phyloP scores from a whole-genome alignment of 805 yeast species.

The Metschnikowia lunata region DNA sequence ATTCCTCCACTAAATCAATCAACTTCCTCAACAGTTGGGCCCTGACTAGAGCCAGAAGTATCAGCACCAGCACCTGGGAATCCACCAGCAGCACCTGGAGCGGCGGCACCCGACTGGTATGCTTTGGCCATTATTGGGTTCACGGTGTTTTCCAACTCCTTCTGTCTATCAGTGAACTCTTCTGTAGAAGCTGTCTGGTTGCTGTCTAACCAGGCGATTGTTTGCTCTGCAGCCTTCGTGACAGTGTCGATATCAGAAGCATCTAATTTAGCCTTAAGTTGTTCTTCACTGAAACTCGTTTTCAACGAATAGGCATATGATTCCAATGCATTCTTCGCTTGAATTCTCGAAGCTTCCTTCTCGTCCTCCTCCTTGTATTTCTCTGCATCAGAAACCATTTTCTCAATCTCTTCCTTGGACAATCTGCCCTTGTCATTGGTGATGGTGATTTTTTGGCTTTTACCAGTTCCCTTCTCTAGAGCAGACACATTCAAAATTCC shows the following conservation, averaged over 20 bases:
- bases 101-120: constrained; percentile 25
- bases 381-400: constrained; percentile 97
- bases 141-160: constrained; percentile 38
- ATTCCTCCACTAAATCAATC: constrained; percentile 3
- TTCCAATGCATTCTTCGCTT: constrained; percentile 83
- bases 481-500: constrained; percentile 86
- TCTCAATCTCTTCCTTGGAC: constrained; percentile 89
- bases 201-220: constrained; percentile 33
- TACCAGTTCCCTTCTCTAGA: constrained; percentile 91
- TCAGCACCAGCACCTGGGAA: constrained; percentile 24
- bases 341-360: constrained; percentile 76
- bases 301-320: constrained; percentile 81
- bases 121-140: constrained; percentile 37
- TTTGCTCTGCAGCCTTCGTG: constrained; percentile 11
- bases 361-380: constrained; percentile 90
- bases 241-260: constrained; percentile 10
- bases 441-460: constrained; percentile 84
- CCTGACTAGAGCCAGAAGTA: constrained; percentile 4
- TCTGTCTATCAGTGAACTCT: constrained; percentile 37
- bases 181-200: constrained; percentile 38
- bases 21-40: constrained; percentile 16
- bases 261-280: constrained; percentile 23
- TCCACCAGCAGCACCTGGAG: constrained; percentile 21
- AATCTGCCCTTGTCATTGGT: constrained; percentile 93
- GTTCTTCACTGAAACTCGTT: constrained; percentile 50